Percentiles rank a stretch among this genome's conserved stretches.
Conservation (phyloP, 176 grass and related monocot genomes). For the Pontederia crassipes region DNA sequence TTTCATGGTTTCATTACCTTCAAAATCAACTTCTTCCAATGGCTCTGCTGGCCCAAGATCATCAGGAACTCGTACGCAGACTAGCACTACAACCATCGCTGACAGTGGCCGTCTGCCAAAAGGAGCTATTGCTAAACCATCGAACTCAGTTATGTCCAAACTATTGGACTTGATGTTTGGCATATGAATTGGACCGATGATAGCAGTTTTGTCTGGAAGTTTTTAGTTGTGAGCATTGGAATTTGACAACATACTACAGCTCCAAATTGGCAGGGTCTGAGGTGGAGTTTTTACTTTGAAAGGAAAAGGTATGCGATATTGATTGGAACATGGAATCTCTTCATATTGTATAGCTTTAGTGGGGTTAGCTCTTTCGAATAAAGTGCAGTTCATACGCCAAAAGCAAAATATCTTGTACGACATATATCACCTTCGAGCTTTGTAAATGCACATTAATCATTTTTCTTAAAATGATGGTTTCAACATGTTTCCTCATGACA, state of each 20-base stretch:
- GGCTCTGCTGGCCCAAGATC: slow-evolving; percentile 24
- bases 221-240: not conserved
- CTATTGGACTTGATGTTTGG: slow-evolving; percentile 85
- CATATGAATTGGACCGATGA: slow-evolving; percentile 29
- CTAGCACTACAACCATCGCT: slow-evolving; percentile 22
- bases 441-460: no score
- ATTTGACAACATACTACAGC: not conserved
- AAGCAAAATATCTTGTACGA: no score
- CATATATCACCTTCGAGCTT: no score
- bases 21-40: slow-evolving; percentile 19
- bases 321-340: no score
- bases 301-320: no score
- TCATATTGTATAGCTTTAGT: no score
- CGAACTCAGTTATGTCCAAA: slow-evolving; percentile 64
- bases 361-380: no score
- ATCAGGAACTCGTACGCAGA: not conserved
- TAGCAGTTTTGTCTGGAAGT: not conserved
- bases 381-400: no score
- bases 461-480: no score
- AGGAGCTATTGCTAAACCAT: slow-evolving; percentile 43
- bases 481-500: no score
- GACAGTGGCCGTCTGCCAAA: slow-evolving; percentile 29
- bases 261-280: no score
- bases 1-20: slow-evolving; percentile 31
- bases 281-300: no score